Base-by-base conservation (phyloP, 495 filamentous ascomycete species). In the Xylaria bambusicola region DNA sequence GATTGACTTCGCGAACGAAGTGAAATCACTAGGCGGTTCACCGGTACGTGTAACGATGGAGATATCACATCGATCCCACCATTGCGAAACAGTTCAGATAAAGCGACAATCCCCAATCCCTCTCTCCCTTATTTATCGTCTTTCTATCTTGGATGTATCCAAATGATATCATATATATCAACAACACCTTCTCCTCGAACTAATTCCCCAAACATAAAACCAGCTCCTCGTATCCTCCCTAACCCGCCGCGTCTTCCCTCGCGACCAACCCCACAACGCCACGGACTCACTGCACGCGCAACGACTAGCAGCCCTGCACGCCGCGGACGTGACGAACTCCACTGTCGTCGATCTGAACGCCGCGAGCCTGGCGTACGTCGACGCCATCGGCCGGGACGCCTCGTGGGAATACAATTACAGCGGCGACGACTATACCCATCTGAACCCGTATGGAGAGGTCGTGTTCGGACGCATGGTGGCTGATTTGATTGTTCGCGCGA, bases 391-490 rank as follows among this genome's bases (percentile, higher is more conserved):
- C 1, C 66, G 69, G 26, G 47, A 58, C 2, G 68, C 76, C 33
- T 70, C 75, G 9, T 63, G 59, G 10, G 68, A 61, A n/a, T 82
- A 79, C 58, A 77, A 82, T 60, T 70, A 72, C 15, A 68, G 66
- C 33, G 56, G 31, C n/a, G 59, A 66, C 41, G 31, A 61, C 27
- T 61, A 41, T 7, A 82, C 80, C 8, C 79, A 83, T 70, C 60
- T 83, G 24, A 83, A 80, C 56, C 49, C 55, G 7, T 55, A 57
- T n/a, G 79, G 78, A 0, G 67, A 63, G 8, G 48, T 72, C 6
- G 72, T 83, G 12, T 83, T 83, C 64, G 80, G 80, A 0, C 71
- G 73, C 7, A 72, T 83, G 65, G 73, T 81, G 23, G 71, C 71
- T 0, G 65, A 71, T 44, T 59, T 83, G 46, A 67, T 81, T 50